phyloP scores from a whole-genome alignment of 768 basidiomycete genomes.

The Crepidotus variabilis region DNA sequence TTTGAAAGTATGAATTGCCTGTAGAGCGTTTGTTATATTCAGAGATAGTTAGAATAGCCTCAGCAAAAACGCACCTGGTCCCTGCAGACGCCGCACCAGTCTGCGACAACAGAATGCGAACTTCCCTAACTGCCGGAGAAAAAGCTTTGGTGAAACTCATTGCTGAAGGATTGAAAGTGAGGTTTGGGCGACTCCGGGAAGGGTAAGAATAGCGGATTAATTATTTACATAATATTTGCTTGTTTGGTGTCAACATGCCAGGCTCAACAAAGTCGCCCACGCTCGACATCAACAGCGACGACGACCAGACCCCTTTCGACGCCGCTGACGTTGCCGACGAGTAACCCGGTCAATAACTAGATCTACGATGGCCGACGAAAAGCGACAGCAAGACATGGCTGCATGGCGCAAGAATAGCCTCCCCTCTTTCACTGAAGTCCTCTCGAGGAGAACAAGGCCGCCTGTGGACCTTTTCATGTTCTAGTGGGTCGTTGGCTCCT shows the following conservation, averaged over 20 bases:
- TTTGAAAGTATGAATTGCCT: constrained; percentile 79
- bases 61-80: constrained; percentile 50
- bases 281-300: constrained; percentile 23
- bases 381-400: constrained; percentile 64
- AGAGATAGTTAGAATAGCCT: not conserved
- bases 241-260: constrained; percentile 27
- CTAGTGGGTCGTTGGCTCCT: constrained; percentile 64
- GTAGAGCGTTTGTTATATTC: constrained; percentile 8
- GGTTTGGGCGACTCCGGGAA: constrained; percentile 9
- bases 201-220: constrained; percentile 9
- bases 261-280: constrained; percentile 12
- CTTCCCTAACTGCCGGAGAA: constrained; percentile 75
- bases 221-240: constrained; percentile 34
- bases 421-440: constrained; percentile 87
- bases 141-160: constrained; percentile 63
- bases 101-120: constrained; percentile 80
- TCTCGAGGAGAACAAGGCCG: constrained; percentile 85
- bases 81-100: constrained; percentile 73
- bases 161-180: constrained; percentile 25
- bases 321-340: constrained; percentile 12
- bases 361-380: constrained; percentile 44
- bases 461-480: constrained; percentile 99
- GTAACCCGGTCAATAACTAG: constrained; percentile 5
- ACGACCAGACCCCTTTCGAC: constrained; percentile 17
- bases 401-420: constrained; percentile 69